Conservation (phyloP, 129 eudicot species). For the Logfia minima region DNA sequence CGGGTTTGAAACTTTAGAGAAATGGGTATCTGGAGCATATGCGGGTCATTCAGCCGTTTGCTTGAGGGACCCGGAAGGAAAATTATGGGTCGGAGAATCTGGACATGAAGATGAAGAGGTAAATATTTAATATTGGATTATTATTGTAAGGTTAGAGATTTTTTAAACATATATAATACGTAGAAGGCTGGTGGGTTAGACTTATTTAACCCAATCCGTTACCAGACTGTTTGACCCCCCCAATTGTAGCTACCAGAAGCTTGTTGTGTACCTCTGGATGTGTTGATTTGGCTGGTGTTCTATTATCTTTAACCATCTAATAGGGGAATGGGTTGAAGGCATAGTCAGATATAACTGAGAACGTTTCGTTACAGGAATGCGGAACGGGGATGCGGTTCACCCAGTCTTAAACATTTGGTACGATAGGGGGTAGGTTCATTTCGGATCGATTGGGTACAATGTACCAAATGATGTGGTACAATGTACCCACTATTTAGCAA, state of each 20-base stretch:
- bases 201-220: not conserved
- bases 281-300: not conserved
- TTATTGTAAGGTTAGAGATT: not conserved
- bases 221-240: not conserved
- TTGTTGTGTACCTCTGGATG: not conserved
- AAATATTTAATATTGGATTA: not conserved
- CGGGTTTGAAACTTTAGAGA: conserved; percentile 94
- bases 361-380: too few species aligned
- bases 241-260: not conserved
- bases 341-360: too few species aligned
- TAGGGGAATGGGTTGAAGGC: not conserved
- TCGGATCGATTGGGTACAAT: too few species aligned
- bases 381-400: too few species aligned
- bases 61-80: conserved; percentile 88
- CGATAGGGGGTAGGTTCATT: too few species aligned
- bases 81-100: conserved; percentile 98
- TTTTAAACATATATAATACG: not conserved
- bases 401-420: too few species aligned
- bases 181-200: not conserved
- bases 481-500: too few species aligned
- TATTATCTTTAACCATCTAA: not conserved
- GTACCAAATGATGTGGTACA: too few species aligned
- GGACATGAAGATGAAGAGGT: conserved; percentile 98
- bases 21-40: conserved; percentile 96
- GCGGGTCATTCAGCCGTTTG: conserved; percentile 96